Base-by-base conservation (phyloP, 164 flowering plant species). In the Vitis rupestris region DNA sequence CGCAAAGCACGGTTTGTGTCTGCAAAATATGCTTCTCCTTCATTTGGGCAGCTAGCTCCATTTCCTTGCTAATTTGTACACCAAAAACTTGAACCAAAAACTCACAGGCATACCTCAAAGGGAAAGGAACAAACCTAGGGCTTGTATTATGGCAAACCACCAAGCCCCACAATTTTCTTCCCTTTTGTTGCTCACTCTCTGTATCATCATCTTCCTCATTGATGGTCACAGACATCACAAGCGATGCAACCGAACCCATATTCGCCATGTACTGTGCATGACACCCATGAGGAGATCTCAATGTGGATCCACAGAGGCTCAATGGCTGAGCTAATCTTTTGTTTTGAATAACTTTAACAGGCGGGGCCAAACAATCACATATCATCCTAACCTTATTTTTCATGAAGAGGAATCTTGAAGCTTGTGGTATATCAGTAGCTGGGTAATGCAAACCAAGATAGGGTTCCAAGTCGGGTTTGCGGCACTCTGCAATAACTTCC, bases 361-460 rank as follows among this genome's bases (percentile, higher is more conserved):
- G 83, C 6, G 74, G 62, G 9, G 92, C 87, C 50, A 68, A 74
- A 76, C 90, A 87, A 70, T 90, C 94, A 72, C 90, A 88, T 50
- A 90, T 90, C 92, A 90, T 90, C 68, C 94, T 76, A 57, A 88
- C 89, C 79, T 84, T 88, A 71, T 85, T 90, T 78, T 82, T 90
- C 92, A 86, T 76, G 79, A 90, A 87, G 10, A 90, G 85, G 70
- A 90, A 90, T 66, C 94, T 81, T 14, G 94, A 86, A 63, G 94
- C 94, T 70, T 90, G 94, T 3, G 94, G 94, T 59, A 90, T 87
- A 75, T 90, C 94, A 65, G 94, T 90, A 44, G 91, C 90, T 3
- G 92, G 91, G 69, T 83, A 90, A 76, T 87, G 94, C 74, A 90
- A 77, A 10, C 92, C 94, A 59, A 87, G 85, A 66, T 85, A 90